Percentiles rank a stretch among this genome's conserved stretches.
Conservation (phyloP, 495 filamentous ascomycete species). For the Pyronema omphalodes region DNA sequence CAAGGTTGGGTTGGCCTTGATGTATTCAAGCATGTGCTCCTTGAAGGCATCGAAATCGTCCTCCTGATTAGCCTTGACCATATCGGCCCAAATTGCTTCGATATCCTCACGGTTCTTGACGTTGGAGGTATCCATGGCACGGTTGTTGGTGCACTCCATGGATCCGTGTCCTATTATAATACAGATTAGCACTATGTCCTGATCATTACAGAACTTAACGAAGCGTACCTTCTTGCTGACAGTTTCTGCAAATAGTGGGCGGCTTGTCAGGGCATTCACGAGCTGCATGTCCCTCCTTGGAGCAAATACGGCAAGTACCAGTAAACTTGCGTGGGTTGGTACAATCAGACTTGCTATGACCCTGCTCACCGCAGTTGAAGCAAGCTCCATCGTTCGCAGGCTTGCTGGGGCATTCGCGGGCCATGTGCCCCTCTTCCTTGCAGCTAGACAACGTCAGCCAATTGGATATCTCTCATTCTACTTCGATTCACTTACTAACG, state of each 20-base stretch:
- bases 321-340: constrained; percentile 46
- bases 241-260: constrained; percentile 53
- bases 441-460: constrained; percentile 7
- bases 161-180: constrained; percentile 40
- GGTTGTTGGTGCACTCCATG: constrained; percentile 46
- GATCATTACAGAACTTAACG: not conserved
- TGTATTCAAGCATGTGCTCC: constrained; percentile 48
- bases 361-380: constrained; percentile 62
- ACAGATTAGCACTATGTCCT: too few relatives aligned
- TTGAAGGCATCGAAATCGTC: constrained; percentile 59
- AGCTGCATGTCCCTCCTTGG: constrained; percentile 35
- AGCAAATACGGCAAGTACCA: constrained; percentile 53
- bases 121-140: constrained; percentile 45
- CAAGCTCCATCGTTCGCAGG: constrained; percentile 40
- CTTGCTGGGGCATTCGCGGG: constrained; percentile 51
- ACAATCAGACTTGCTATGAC: constrained; percentile 38
- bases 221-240: constrained; percentile 45
- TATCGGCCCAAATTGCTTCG: constrained; percentile 50
- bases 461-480: not conserved
- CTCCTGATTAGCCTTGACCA: constrained; percentile 43
- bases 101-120: constrained; percentile 35
- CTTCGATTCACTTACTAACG: constrained; percentile 29
- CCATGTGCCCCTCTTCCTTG: constrained; percentile 25
- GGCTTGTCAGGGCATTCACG: constrained; percentile 52
- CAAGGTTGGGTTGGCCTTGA: constrained; percentile 47